Evolutionary conservation across 768 basidiomycete genomes (phyloP).

Genomic region (Lactifluus rugatus): DNA sequence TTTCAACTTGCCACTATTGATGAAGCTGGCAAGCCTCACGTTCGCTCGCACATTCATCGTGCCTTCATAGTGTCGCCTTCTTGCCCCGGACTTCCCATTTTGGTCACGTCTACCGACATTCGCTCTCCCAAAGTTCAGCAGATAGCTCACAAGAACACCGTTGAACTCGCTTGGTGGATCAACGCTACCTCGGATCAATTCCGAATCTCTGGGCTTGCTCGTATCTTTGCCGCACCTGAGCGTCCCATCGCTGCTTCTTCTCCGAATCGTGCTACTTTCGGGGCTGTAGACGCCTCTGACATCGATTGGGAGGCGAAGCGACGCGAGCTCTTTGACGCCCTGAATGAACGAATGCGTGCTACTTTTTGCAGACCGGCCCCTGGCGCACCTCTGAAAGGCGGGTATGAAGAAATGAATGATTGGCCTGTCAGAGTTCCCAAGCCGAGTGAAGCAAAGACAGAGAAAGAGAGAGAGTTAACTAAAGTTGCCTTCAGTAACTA

Average conservation of each 20-base stretch:
- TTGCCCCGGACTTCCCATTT: constrained; percentile 42
- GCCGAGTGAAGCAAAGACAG: constrained; percentile 30
- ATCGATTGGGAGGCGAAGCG: constrained; percentile 65
- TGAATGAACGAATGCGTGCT: constrained; percentile 58
- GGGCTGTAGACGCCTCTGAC: constrained; percentile 18
- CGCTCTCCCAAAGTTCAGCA: constrained; percentile 61
- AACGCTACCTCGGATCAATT: constrained; percentile 60
- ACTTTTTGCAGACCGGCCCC: constrained; percentile 62
- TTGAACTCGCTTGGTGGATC: constrained; percentile 72
- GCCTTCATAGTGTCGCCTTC: constrained; percentile 39
- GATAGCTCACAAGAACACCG: constrained; percentile 36
- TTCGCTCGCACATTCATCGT: constrained; percentile 58
- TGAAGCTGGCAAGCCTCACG: constrained; percentile 38
- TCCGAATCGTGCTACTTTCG: constrained; percentile 3
- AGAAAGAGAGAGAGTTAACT: constrained; percentile 38
- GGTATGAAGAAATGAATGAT: constrained; percentile 45
- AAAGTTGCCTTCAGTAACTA: constrained; percentile 55
- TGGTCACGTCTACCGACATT: constrained; percentile 62
- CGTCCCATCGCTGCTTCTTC: constrained; percentile 30
- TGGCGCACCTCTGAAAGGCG: constrained; percentile 42
- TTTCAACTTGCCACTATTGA: constrained; percentile 54
- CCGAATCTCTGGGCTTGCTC: constrained; percentile 50
- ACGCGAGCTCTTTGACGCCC: constrained; percentile 43
- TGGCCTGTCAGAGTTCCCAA: constrained; percentile 54
- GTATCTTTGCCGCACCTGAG: constrained; percentile 43